Base-by-base conservation (phyloP, 768 basidiomycete genomes). In the Boletus sensibilis region DNA sequence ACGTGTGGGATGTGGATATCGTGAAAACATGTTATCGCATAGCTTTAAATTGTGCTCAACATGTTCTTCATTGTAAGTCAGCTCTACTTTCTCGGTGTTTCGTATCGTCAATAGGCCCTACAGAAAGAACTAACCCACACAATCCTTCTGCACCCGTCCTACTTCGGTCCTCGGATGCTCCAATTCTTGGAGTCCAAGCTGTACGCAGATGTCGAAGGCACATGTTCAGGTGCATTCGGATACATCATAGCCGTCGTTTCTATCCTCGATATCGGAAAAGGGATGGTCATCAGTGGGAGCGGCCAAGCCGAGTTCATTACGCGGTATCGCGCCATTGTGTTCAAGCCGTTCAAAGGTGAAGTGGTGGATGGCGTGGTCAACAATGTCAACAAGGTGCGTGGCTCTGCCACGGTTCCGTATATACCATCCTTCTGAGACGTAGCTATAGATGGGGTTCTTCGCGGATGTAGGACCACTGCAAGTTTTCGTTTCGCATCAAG, bases 281-380 rank as follows among this genome's bases (percentile, higher is more conserved):
- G 94, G 10, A 91, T 93, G 82, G 90, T 98, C 14, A 76, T 96
- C 44, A 85, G 88, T 53, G 92, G 93, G 9, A 94, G 88, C 34
- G 96, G 94, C 1, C 93, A 96, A 74, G 97, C 97, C 5, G 93
- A 98, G 75, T 99, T 99, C 72, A 82, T 92, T 60, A 93, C 94
- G 21, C 80, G 89, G 52, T 99, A 98, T 74, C 86, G 90, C 27
- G 97, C 97, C 7, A 94, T 99, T 61, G 96, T 99, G 20, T 98
- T 97, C 83, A 95, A 98, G 74, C 97, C 97, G n/a, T 98, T 98
- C 82, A 97, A 98, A 73, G 95, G 94, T 11, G 96, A 99, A 70
- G 96, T 98, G 5, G 91, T 99, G 18, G 97, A 99, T 70, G 96
- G 94, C 0, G 87, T 94, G 4, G 96, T 99, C 18, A 89, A 88